These are phyloP conservation scores for Macrophomina tecta DNA, from an alignment of 2,329 filamentous ascomycete genomes.

Conservation along the genomic window DNA sequence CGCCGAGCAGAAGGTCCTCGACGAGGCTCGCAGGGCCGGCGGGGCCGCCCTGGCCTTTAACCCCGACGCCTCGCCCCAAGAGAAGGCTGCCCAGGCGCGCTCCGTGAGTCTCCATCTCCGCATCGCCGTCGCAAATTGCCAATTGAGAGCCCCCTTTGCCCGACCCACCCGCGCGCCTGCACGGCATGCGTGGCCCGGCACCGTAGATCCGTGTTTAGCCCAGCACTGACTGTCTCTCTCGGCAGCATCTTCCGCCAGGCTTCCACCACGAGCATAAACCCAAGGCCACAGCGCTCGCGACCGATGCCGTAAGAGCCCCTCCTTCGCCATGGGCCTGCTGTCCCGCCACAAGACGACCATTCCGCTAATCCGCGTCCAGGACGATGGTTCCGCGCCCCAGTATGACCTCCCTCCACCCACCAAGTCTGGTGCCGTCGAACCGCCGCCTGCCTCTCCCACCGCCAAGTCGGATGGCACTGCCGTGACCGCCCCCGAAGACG, in stretches of 20 bases:
- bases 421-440: slow-evolving; percentile 70
- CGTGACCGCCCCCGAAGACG: slow-evolving; percentile 50
- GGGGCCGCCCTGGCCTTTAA: slow-evolving; percentile 84
- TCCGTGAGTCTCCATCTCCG: slow-evolving; percentile 63
- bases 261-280: slow-evolving; percentile 67
- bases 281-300: slow-evolving; percentile 73
- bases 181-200: slow-evolving; percentile 23
- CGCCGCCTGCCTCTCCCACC: slow-evolving; percentile 56
- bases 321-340: slow-evolving; percentile 20
- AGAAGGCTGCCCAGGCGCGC: slow-evolving; percentile 82
- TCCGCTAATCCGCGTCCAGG: slow-evolving; percentile 45
- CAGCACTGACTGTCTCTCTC: slow-evolving; percentile 27
- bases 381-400: slow-evolving; percentile 70
- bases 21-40: slow-evolving; percentile 80
- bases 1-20: slow-evolving; percentile 74
- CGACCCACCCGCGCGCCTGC: slow-evolving; percentile 23
- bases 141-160: slow-evolving; percentile 22
- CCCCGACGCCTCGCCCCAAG: slow-evolving; percentile 78
- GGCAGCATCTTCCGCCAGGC: slow-evolving; percentile 66
- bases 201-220: slow-evolving; percentile 10
- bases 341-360: slow-evolving; percentile 23
- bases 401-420: slow-evolving; percentile 80
- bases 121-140: slow-evolving; percentile 10
- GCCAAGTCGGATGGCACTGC: slow-evolving; percentile 37
- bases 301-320: slow-evolving; percentile 66